Percentiles rank a stretch among this genome's conserved stretches.
These are phyloP conservation scores for Termitomyces sp. DNA, from an alignment of 768 basidiomycete species.

Conservation along the genomic window DNA sequence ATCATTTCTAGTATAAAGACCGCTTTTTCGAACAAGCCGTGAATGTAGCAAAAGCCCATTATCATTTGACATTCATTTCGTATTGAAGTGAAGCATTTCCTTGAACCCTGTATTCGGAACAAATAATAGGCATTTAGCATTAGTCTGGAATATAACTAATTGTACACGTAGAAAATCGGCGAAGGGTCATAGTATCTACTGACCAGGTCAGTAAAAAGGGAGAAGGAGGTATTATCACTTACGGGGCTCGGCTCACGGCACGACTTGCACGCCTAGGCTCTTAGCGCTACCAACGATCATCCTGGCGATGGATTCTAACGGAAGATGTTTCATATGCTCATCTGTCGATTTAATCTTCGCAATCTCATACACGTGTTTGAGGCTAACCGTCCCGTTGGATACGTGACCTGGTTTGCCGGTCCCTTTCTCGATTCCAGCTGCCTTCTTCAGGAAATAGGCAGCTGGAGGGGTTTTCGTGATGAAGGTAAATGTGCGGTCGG, in stretches of 20 bases:
- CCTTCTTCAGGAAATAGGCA: constrained; percentile 87
- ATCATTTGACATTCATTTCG: constrained; percentile 6
- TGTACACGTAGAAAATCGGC: constrained; percentile 18
- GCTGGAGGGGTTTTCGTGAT: constrained; percentile 89
- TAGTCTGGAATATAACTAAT: constrained; percentile 17
- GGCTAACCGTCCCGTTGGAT: constrained; percentile 73
- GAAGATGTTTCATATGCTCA: constrained; percentile 82
- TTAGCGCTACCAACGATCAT: constrained; percentile 87
- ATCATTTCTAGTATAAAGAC: constrained; percentile 8
- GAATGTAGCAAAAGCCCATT: constrained; percentile 1
- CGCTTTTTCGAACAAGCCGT: constrained; percentile 2
- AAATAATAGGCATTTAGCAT: constrained; percentile 14
- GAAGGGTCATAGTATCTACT: constrained; percentile 10
- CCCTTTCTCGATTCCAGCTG: constrained; percentile 88
- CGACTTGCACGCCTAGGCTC: constrained; percentile 87
- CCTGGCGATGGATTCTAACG: constrained; percentile 83
- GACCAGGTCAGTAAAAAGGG: constrained; percentile 9
- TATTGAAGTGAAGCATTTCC: constrained; percentile 6
- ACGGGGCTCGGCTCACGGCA: constrained; percentile 55
- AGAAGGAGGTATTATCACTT: constrained; percentile 17
- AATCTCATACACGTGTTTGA: constrained; percentile 99
- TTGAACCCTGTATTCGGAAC: constrained; percentile 13
- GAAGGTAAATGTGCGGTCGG: constrained; percentile 95
- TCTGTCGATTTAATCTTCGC: constrained; percentile 95
- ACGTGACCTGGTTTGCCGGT: constrained; percentile 81